Evolutionary conservation across 805 yeast genomes (phyloP), one percentile per base, ranked within the genome.

Genomic region (Schwanniomyces pseudopolymorphus): DNA sequence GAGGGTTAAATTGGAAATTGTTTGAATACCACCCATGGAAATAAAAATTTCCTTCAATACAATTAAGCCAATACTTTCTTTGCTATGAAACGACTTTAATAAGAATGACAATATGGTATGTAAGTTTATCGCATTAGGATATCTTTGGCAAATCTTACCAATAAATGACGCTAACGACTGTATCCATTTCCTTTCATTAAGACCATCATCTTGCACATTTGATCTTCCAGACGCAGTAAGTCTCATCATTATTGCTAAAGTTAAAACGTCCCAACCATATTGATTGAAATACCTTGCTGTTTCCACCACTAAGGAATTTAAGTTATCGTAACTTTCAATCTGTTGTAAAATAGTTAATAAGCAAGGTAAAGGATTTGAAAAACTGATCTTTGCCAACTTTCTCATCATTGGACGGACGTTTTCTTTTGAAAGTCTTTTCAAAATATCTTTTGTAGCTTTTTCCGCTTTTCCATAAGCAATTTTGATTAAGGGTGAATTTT

Each of bases 261-360:
- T 84, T 25, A 92, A 64, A 2, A 83, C 87, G 62, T 92, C 98
- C 90, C 96, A 89, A 0, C 90, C 89, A 56, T 85, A 84, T 4
- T 69, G 77, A 42, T 84, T 85, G 60, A 89, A 89, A 58, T 80
- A 85, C 35, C 81, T 71, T 0, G 96, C 89, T 5, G 94, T 80
- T 40, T 85, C 85, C 8, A 89, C 90, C 5, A 92, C 82, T 47
- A 92, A 72, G 33, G 81, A 83, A 39, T 85, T 86, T 51, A 92
- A 78, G 59, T 92, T 92, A 59, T 87, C 96, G 60, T 92, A 92
- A 69, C 94, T 89, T 64, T 92, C 98, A 52, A 92, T 81, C 59
- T 89, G 97, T 39, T 81, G 81, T 9, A 91, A 73, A 39, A 88
- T 76, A 0, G 87, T 84, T 19, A 79, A 67, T 38, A 91, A 79